Base-by-base conservation (phyloP, 768 basidiomycete species). In the Boletus tomentosulus region DNA sequence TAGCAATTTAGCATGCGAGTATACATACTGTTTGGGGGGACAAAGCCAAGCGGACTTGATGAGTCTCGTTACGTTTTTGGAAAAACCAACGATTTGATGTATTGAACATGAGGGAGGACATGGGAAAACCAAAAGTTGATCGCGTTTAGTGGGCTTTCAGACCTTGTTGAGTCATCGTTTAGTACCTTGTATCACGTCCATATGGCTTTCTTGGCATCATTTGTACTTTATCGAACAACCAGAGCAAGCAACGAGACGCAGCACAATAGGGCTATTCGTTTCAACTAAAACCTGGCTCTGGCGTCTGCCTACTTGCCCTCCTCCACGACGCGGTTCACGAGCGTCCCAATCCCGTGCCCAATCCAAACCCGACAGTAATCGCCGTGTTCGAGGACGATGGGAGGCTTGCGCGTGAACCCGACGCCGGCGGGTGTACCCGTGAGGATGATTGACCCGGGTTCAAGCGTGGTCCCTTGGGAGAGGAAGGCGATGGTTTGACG, bases 361-460 rank as follows among this genome's bases (percentile, higher is more conserved):
- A 92, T 69, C 79, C 81, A 88, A 10, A 85, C 79, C 11, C 74
- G 76, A 67, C 89, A 80, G 37, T 78, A 76, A 59, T 95, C 91
- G 2, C 89, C 89, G 59, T 87, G 70, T 69, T 86, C 85, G 25
- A 94, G 75, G 59, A 80, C 87, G 25, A 86, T 44, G 1, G 84
- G 78, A 1, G 90, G 89, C 46, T 83, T 82, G 69, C 79, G 82
- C 37, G 82, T 84, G 59, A 86, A 92, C 2, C 92, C 92, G 13
- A 92, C 88, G 24, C 89, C 91, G 53, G 86, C 84, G 2, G 89
- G 89, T 34, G 87, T 89, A 6, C 87, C 86, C 1, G 92, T 94
- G 59, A 92, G 78, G 61, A 93, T 92, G 62, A 92, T 75, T 1
- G 87, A 83, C 0, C 92, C 91, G 0, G 88, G 85, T 59, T 82